Base-by-base conservation (phyloP, 805 yeast genomes). In the Saccharomycopsis microspora region DNA sequence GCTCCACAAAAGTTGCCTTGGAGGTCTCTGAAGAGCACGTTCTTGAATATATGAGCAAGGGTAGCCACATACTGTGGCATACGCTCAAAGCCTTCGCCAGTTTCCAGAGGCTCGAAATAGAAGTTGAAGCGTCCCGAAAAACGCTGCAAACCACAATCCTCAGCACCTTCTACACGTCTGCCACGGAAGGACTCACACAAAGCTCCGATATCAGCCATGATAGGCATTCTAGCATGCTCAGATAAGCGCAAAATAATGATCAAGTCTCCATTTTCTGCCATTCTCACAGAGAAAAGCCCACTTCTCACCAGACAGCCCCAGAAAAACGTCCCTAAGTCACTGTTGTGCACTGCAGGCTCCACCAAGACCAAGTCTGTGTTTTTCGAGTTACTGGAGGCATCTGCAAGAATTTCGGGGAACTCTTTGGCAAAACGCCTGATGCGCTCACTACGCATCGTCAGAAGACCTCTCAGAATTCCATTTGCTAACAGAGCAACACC, bases 1-100 rank as follows among this genome's bases (percentile, higher is more conserved):
- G 11, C 29, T 2, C 28, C 37, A 11, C 43, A 39, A 33, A 49
- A 46, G 4, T 31, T 11, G 5, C 52, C 52, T 6, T 42, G 30
- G 5, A 39, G 19, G 32, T 49, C 50, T 34, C 52, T 37, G 31
- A 49, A 49, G 29, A 49, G 41, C 10, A 49, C 44, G 32, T 49
- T 49, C 35, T 49, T 49, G 42, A 49, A 40, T 35, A 49, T 31
- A 32, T 43, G 41, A 3, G 52, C 52, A 4, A 49, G 30, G 19
- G 43, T 35, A 19, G 32, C 11, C 32, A n/a, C 45, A 40, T 49
- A 49, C 10, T 34, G 4, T 5, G 52, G 51, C 33, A 5, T 27
- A 33, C 33, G 28, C 11, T 11, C 39, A 11, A 32, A 32, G 28
- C 19, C 5, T 11, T 41, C 9, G 7, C 10, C 32, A 19, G 30